Evolutionary conservation across 768 basidiomycete species (phyloP), one percentile per base, ranked within the genome.

Genomic region (Hypholoma fasciculare): DNA sequence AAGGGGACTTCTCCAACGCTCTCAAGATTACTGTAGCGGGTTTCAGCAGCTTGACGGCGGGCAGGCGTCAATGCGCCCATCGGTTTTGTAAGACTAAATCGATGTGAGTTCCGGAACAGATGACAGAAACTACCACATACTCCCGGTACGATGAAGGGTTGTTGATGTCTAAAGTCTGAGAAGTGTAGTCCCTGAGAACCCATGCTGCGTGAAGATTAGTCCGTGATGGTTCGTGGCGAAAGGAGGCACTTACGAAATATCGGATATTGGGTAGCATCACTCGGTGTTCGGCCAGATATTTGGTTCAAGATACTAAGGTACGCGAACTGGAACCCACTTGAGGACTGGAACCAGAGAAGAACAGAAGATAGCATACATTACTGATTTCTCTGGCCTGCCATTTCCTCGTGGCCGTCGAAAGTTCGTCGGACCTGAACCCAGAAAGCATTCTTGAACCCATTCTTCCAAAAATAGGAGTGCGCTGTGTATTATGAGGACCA

Each of bases 331-430:
- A 56, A 23, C 4, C 8, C 11, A n/a, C 13, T 17, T 34, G 12
- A 7, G 19, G 26, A 13, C 13, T 14, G 13, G 47, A 49, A 5
- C 54, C 49, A 37, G 47, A 46, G 54, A 51, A 42, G 52, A 19
- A 68, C 84, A 40, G 19, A 39, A 30, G 14, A 53, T 13, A 55
- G 70, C 85, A 20, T 61, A 94, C 94, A 65, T 96, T 98, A 63
- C 94, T 96, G 56, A 97, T 92, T 67, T 95, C 92, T 43, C 95
- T 79, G 13, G 87, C 83, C 67, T 94, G 92, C 96, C 96, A 98
- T 63, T 84, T 87, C 46, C 86, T 75, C 61, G 89, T 92, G 0
- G 92, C 92, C 3, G 81, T 82, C 3, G 81, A 77, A 5, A 94
- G 69, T 44, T 90, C 89, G 62, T 90, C 87, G 9, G 70, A 63